phyloP scores from a whole-genome alignment of 768 basidiomycete genomes.

The Cystobasidium onofrii region DNA sequence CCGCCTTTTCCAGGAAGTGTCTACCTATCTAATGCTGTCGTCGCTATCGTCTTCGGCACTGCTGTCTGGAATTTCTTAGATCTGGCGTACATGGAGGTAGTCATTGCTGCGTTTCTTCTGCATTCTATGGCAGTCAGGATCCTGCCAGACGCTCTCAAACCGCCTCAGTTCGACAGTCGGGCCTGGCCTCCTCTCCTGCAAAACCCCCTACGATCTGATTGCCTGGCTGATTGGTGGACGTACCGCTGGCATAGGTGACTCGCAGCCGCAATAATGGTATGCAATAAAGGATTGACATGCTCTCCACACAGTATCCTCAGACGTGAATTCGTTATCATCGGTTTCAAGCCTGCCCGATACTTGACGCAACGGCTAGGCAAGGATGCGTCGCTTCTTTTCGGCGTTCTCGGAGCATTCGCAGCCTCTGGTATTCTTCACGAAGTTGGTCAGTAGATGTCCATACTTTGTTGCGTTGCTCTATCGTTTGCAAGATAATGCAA shows the following conservation, averaged over 20 bases:
- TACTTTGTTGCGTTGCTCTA: no score
- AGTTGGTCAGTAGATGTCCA: background rate
- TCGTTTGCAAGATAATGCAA: no score
- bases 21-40: background rate
- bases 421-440: constrained; percentile 19
- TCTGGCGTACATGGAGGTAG: background rate
- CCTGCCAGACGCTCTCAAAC: background rate
- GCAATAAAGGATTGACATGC: background rate
- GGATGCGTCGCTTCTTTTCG: background rate
- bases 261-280: background rate
- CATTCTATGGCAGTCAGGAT: background rate
- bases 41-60: constrained; percentile 18
- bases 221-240: constrained; percentile 30
- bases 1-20: background rate
- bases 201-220: background rate
- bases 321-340: constrained; percentile 8
- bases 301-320: constrained; percentile 3
- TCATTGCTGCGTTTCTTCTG: background rate
- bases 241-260: constrained; percentile 29
- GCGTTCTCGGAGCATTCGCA: constrained; percentile 26
- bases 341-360: constrained; percentile 12
- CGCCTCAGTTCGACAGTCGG: background rate
- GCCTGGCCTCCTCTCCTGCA: constrained; percentile 19
- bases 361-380: constrained; percentile 7
- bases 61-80: constrained; percentile 29